A percentile compares a stretch with the other conserved stretches of the same genome.
phyloP scores from a whole-genome alignment of 805 yeast species.

The Candida koratica region DNA sequence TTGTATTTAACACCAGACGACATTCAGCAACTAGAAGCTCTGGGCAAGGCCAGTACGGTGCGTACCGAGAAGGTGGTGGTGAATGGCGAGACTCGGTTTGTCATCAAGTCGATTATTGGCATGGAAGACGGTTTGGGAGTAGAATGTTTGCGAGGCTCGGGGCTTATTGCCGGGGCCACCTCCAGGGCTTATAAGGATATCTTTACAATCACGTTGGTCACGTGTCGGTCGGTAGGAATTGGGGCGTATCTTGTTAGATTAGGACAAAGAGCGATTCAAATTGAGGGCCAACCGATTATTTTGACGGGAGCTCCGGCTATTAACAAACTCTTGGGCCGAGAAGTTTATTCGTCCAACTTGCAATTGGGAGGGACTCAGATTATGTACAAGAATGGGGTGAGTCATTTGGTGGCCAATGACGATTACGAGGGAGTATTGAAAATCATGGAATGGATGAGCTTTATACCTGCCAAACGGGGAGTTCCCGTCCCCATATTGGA shows the following conservation, averaged over 20 bases:
- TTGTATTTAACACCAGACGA: constrained; percentile 76
- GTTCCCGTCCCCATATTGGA: constrained; percentile 88
- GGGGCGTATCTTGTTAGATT: constrained; percentile 98
- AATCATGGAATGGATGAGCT: constrained; percentile 93
- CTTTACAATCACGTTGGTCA: constrained; percentile 94
- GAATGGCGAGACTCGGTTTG: constrained; percentile 75
- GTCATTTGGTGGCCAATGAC: constrained; percentile 94
- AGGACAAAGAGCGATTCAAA: constrained; percentile 98
- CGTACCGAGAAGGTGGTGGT: constrained; percentile 78
- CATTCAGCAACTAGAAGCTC: constrained; percentile 49
- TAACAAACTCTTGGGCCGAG: constrained; percentile 93
- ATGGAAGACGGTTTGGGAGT: constrained; percentile 97
- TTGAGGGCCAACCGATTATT: constrained; percentile 97
- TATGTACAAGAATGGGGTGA: constrained; percentile 97
- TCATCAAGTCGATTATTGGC: constrained; percentile 85
- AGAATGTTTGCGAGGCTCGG: constrained; percentile 96
- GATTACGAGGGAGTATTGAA: constrained; percentile 95
- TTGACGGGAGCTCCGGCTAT: constrained; percentile 99
- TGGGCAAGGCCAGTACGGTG: constrained; percentile 59
- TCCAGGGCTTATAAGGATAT: constrained; percentile 96
- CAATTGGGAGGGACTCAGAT: constrained; percentile 99
- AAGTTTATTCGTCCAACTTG: constrained; percentile 92
- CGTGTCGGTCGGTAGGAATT: constrained; percentile 99
- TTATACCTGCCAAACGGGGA: constrained; percentile 85
- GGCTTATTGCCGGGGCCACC: constrained; percentile 98